Evolutionary conservation across 2,329 filamentous ascomycete species (phyloP).

Genomic region (Ceratocystis lukuohia): DNA sequence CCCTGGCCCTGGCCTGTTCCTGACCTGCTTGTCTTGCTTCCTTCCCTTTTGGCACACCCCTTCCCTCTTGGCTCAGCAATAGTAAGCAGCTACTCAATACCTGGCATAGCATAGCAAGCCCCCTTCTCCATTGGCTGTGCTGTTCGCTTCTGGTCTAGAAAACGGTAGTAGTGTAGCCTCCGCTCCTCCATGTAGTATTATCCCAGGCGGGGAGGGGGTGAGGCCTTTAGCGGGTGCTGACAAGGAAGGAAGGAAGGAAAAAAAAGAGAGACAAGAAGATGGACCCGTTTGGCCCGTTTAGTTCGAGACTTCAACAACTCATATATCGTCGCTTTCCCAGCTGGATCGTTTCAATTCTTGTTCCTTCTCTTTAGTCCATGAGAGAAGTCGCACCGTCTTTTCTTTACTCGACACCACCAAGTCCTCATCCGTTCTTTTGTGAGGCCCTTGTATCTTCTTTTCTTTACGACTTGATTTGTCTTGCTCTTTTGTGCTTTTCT

Average conservation of each 20-base stretch:
- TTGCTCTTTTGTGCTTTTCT: constrained; percentile 1
- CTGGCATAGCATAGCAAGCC: too few relatives aligned
- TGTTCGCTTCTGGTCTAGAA: too few relatives aligned
- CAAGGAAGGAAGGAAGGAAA: not conserved
- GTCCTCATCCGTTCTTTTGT: constrained; percentile 1
- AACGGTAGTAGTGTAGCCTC: not conserved
- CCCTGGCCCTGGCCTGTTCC: not conserved
- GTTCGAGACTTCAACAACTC: constrained; percentile 6
- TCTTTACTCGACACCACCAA: constrained; percentile 6
- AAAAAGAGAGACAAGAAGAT: not conserved
- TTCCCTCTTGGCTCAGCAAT: too few relatives aligned
- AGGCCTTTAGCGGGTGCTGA: not conserved
- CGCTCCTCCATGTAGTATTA: not conserved
- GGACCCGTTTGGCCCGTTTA: not conserved
- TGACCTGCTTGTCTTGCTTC: too few relatives aligned
- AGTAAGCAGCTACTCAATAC: too few relatives aligned
- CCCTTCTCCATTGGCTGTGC: too few relatives aligned
- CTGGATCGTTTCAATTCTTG: not conserved
- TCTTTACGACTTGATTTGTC: constrained; percentile 7
- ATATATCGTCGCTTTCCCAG: constrained; percentile 11
- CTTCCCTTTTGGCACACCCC: too few relatives aligned
- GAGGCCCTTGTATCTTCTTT: constrained; percentile 1
- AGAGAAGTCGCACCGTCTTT: not conserved
- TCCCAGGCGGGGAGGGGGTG: constrained; percentile 1
- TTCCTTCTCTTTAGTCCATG: not conserved